A percentile compares a stretch with the other conserved stretches of the same genome.
phyloP scores from a whole-genome alignment of 169 alveolate genomes.

The Eimeria sp. region DNA sequence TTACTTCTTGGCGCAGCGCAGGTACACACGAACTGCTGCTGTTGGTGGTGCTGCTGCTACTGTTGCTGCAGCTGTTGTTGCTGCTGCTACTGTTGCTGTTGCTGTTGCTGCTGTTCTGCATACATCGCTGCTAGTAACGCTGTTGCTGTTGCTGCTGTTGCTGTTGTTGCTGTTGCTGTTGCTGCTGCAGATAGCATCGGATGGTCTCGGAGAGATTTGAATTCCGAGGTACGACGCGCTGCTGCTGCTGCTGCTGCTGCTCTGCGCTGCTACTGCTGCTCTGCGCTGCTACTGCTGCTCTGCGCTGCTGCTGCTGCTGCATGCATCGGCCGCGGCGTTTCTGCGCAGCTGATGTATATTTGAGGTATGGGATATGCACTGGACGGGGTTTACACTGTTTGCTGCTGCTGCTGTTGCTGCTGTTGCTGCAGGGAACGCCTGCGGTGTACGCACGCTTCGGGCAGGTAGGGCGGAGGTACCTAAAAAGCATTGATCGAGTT shows the following conservation, averaged over 20 bases:
- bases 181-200: too few relatives aligned
- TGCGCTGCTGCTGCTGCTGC: too few relatives aligned
- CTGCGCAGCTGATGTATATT: too few relatives aligned
- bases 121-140: neutral
- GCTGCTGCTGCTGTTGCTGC: constrained; percentile 29
- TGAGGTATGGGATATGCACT: too few relatives aligned
- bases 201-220: too few relatives aligned
- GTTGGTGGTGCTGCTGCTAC: constrained; percentile 10
- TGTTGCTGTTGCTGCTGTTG: neutral
- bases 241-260: too few relatives aligned
- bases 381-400: neutral
- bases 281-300: too few relatives aligned
- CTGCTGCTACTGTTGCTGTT: neutral
- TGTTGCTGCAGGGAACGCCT: neutral
- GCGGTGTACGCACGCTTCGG: constrained; percentile 35
- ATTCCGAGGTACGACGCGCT: too few relatives aligned
- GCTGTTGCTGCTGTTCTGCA: neutral
- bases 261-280: too few relatives aligned
- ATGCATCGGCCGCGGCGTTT: too few relatives aligned
- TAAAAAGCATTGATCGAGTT: neutral
- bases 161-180: constrained; percentile 5
- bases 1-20: neutral
- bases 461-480: constrained; percentile 19
- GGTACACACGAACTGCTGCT: neutral
- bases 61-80: neutral